phyloP scores from a whole-genome alignment of 148 eudicot genomes.

The Chenopodium album region DNA sequence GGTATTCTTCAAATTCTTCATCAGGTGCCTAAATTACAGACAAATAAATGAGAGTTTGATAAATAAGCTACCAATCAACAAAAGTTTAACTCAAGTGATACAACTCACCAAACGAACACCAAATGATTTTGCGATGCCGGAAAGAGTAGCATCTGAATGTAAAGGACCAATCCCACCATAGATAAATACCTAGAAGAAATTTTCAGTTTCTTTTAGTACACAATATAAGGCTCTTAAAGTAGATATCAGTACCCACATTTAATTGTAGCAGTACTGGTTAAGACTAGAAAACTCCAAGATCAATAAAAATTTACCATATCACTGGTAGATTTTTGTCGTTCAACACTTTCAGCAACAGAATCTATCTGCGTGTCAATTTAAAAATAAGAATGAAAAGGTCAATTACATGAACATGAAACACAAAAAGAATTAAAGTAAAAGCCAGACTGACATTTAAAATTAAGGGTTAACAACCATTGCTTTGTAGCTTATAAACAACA shows the following conservation, averaged over 20 bases:
- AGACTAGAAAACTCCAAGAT: background rate
- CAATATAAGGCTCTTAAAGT: background rate
- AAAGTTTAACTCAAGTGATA: background rate
- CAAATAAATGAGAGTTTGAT: conserved; percentile 11
- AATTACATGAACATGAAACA: background rate
- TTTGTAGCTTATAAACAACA: background rate
- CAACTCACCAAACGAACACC: conserved; percentile 86
- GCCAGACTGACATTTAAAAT: background rate
- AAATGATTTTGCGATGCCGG: conserved; percentile 94
- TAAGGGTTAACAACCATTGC: background rate
- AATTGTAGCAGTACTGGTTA: background rate
- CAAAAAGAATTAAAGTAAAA: background rate
- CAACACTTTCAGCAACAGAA: conserved; percentile 88
- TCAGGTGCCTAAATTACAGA: conserved; percentile 73
- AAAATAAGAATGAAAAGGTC: background rate
- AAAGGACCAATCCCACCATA: conserved; percentile 96
- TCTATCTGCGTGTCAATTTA: conserved; percentile 59
- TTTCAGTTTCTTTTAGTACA: conserved; percentile 6
- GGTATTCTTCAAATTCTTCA: conserved; percentile 95
- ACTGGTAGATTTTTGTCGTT: conserved; percentile 56
- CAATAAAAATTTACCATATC: conserved; percentile 62
- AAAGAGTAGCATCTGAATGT: conserved; percentile 84
- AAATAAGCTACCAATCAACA: background rate
- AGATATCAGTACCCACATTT: background rate
- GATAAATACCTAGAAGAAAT: conserved; percentile 67